Conservation (phyloP, 768 basidiomycete genomes). For the Rhodotorula diobovata region DNA sequence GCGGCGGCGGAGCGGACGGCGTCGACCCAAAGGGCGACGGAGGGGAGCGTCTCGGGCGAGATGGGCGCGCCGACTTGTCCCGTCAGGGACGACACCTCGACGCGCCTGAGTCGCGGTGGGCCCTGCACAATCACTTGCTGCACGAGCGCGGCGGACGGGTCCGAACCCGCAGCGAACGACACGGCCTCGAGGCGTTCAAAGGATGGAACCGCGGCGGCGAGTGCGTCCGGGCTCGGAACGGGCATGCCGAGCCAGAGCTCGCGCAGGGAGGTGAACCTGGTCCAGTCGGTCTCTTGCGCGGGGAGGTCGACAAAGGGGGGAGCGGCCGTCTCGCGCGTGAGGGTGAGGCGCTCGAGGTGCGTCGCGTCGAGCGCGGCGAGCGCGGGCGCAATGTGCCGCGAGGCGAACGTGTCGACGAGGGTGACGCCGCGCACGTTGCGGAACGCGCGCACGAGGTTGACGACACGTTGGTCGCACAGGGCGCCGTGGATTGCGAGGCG, state of each 20-base stretch:
- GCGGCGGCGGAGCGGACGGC: not conserved
- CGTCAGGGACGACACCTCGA: conserved; percentile 20
- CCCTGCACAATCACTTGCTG: conserved; percentile 6
- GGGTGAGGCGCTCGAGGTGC: not conserved
- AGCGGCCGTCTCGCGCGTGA: conserved; percentile 1
- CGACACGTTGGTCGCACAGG: conserved; percentile 19
- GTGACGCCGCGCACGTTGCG: not conserved
- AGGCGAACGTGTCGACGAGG: conserved; percentile 26
- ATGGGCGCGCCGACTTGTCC: conserved; percentile 23
- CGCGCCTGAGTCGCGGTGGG: not conserved
- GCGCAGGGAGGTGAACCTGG: conserved; percentile 1
- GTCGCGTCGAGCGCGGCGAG: conserved; percentile 6
- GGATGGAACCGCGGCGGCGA: conserved; percentile 3
- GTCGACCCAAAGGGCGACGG: conserved; percentile 11
- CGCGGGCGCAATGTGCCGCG: conserved; percentile 18
- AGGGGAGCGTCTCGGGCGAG: conserved; percentile 11
- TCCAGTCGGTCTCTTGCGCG: not conserved
- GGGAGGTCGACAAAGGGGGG: conserved; percentile 14
- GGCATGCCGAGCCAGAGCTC: conserved; percentile 12
- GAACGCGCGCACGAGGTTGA: conserved; percentile 18
- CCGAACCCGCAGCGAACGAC: not conserved
- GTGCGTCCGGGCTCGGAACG: not conserved
- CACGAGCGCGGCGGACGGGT: conserved; percentile 3
- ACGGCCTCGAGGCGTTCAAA: not conserved
- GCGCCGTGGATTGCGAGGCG: conserved; percentile 10